These are phyloP conservation scores for Gastrodia elata DNA, from an alignment of 106 monocot species.

Conservation along the genomic window DNA sequence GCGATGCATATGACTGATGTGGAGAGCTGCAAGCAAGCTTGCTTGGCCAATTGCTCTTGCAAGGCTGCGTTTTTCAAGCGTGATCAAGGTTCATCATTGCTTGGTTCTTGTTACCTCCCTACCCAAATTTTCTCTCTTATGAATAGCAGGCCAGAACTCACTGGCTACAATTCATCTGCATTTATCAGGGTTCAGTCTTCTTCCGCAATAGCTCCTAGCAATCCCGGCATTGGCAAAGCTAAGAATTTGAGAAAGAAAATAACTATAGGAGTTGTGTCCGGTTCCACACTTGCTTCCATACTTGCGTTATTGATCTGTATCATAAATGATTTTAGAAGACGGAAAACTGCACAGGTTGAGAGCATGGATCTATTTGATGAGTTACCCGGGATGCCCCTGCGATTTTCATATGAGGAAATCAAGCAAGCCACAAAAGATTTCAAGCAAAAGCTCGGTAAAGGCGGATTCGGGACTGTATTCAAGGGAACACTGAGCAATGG, in stretches of 20 bases:
- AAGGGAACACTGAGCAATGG: conserved; percentile 7
- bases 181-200: conserved; percentile 18
- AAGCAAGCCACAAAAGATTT: conserved; percentile 11
- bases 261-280: too few species aligned
- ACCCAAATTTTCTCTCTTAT: conserved; percentile 19
- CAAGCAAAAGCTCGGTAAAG: not conserved
- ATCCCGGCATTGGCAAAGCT: too few species aligned
- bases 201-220: not conserved
- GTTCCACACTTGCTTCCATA: too few species aligned
- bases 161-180: conserved; percentile 15
- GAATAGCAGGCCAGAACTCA: conserved; percentile 2
- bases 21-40: conserved; percentile 15
- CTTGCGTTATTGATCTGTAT: too few species aligned
- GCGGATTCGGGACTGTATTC: conserved; percentile 21
- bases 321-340: too few species aligned
- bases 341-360: not conserved
- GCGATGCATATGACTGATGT: not conserved
- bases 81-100: not conserved
- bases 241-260: too few species aligned
- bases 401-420: conserved; percentile 33
- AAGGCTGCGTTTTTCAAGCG: conserved; percentile 14
- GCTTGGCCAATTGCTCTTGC: conserved; percentile 18
- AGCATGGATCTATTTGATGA: conserved; percentile 24
- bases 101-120: conserved; percentile 16
- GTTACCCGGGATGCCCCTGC: conserved; percentile 26